Evolutionary conservation across 202 grass and related monocot species (phyloP).

Genomic region (Brachypodium distachyon): DNA sequence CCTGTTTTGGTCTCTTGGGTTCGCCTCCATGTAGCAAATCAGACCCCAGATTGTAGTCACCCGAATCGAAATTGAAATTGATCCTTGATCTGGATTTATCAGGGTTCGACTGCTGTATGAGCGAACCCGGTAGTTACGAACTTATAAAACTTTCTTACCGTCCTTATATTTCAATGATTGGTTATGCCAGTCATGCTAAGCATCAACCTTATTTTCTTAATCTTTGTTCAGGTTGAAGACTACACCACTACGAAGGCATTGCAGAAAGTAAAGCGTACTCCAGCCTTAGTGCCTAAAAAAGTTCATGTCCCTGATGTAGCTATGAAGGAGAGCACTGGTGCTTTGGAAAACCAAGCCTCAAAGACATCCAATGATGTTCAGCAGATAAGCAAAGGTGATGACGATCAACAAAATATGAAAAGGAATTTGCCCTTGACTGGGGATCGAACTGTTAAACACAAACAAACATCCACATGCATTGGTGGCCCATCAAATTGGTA

Average conservation of each 20-base stretch:
- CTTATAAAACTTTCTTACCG: not conserved
- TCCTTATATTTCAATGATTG: not conserved
- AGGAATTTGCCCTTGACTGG: conserved; percentile 29
- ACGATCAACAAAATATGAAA: conserved; percentile 27
- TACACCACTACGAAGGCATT: conserved; percentile 63
- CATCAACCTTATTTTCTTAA: not conserved
- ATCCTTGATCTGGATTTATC: too few relatives aligned
- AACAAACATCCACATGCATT: conserved; percentile 36
- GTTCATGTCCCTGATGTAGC: conserved; percentile 34
- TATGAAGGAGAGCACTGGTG: conserved; percentile 36
- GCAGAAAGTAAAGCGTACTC: conserved; percentile 71
- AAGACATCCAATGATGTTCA: conserved; percentile 23
- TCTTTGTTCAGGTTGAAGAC: conserved; percentile 51
- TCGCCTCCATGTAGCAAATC: not conserved
- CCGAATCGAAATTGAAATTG: too few relatives aligned
- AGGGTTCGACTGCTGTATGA: not conserved
- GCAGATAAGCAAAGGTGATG: conserved; percentile 34
- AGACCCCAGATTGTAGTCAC: too few relatives aligned
- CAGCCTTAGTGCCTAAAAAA: conserved; percentile 17
- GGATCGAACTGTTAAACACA: conserved; percentile 33
- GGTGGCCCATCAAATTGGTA: conserved; percentile 79
- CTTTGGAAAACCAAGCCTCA: conserved; percentile 4
- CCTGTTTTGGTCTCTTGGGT: not conserved
- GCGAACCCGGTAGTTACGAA: not conserved
- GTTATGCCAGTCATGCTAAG: conserved; percentile 4